Base-by-base conservation (phyloP, 768 basidiomycete genomes). In the Leccinum barrowsii region DNA sequence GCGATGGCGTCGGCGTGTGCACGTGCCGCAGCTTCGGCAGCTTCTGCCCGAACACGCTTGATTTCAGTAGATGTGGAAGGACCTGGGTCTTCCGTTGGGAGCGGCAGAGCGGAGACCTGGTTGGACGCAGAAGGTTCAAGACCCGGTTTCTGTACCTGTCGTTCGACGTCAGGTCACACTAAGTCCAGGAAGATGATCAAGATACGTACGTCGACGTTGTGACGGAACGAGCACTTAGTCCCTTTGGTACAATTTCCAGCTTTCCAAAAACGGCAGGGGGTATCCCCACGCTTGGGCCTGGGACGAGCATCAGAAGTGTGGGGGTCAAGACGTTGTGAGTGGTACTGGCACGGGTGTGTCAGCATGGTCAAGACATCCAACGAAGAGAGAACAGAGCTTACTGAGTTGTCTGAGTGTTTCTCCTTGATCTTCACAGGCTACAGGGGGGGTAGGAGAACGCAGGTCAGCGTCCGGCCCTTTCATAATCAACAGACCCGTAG, bases 211-310 rank as follows among this genome's bases (percentile, higher is more conserved):
- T 71, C 62, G 5, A 66, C 54, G 42, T 69, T 65, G 52, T 78
- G 78, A 10, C n/a, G 49, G 51, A 68, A 78, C 50, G 67, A 60
- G 56, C 78, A 78, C 50, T 68, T 69, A 7, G 67, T 55, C 17
- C 76, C 77, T 59, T 64, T 73, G 54, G 64, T 57, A 64, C 78
- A 79, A 7, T 65, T 68, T 46, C 78, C 77, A 53, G 67, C 67
- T 50, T 68, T 76, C 78, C 76, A 76, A 52, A 69, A 63, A 35
- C 58, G 65, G 60, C 70, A 73, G 52, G 64, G 63, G 1, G 7
- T 51, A 2, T 61, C 60, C 40, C 58, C 57, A 52, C 52, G 67
- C 59, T 70, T 73, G 62, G 65, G 34, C 55, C 59, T 63, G 58
- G 60, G 60, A 6, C 58, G 57, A 48, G 55, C 47, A 59, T 50